phyloP scores from a whole-genome alignment of 192 early-diverging fungal genomes.

The Rhizophagus sp. region DNA sequence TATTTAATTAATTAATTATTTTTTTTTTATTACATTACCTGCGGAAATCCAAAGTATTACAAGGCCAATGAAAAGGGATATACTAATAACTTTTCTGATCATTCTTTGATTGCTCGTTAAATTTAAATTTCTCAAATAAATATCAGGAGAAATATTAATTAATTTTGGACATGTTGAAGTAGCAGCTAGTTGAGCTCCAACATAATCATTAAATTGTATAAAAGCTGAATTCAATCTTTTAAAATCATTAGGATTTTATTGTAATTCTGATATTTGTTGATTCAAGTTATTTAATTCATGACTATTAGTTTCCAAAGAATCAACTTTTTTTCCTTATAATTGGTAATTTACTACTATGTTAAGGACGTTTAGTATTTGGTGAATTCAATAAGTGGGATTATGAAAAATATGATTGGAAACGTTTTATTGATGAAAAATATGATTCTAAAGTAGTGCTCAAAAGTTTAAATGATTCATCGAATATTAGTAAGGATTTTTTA shows the following conservation, averaged over 20 bases:
- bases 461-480: too few relatives aligned
- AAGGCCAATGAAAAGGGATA: constrained; percentile 53
- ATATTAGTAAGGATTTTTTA: too few relatives aligned
- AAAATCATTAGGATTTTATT: constrained; percentile 34
- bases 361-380: constrained; percentile 50
- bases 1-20: not conserved
- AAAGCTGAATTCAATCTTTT: constrained; percentile 68
- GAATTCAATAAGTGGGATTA: too few relatives aligned
- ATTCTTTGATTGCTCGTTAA: constrained; percentile 53
- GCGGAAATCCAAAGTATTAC: constrained; percentile 73
- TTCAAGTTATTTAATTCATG: constrained; percentile 46
- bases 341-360: constrained; percentile 45
- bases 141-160: constrained; percentile 63
- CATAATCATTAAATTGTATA: constrained; percentile 75
- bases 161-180: constrained; percentile 64
- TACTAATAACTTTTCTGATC: constrained; percentile 55
- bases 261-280: constrained; percentile 44
- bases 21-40: constrained; percentile 39
- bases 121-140: constrained; percentile 85
- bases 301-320: constrained; percentile 54
- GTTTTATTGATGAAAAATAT: too few relatives aligned
- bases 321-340: constrained; percentile 64
- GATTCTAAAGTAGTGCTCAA: too few relatives aligned
- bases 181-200: constrained; percentile 79
- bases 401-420: too few relatives aligned